Conservation (phyloP, 208 protist species). For the Porcisia deanei region DNA sequence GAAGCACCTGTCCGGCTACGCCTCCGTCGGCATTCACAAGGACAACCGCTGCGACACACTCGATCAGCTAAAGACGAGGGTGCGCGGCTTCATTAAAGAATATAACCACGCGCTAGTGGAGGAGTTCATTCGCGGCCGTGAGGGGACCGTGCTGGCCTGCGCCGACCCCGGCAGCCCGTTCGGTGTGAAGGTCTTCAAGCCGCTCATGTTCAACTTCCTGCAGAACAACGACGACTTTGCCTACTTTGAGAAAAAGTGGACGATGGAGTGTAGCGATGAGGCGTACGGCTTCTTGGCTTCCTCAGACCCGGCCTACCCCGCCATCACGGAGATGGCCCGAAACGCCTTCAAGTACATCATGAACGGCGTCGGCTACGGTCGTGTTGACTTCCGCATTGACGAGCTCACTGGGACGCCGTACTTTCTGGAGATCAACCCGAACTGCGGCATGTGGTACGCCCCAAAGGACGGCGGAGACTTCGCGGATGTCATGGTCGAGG, state of each 20-base stretch:
- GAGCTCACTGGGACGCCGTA: slow-evolving; percentile 60
- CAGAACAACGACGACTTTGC: slow-evolving; percentile 80
- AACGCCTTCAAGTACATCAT: slow-evolving; percentile 86
- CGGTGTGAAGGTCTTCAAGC: slow-evolving; percentile 84
- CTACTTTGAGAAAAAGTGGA: slow-evolving; percentile 92
- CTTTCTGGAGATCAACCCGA: slow-evolving; percentile 92
- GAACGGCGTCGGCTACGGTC: slow-evolving; percentile 86
- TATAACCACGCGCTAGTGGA: slow-evolving; percentile 88
- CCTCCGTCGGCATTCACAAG: slow-evolving; percentile 85
- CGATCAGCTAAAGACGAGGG: slow-evolving; percentile 73
- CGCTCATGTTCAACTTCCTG: slow-evolving; percentile 86
- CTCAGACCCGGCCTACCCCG: slow-evolving; percentile 72
- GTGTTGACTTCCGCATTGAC: slow-evolving; percentile 89
- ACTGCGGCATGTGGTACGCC: slow-evolving; percentile 91
- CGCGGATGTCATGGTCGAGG: slow-evolving; percentile 82
- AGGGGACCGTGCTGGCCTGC: slow-evolving; percentile 85
- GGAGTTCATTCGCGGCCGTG: slow-evolving; percentile 85
- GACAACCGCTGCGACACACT: slow-evolving; percentile 83
- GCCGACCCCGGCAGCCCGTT: slow-evolving; percentile 66
- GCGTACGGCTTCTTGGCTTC: slow-evolving; percentile 67
- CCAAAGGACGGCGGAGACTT: slow-evolving; percentile 85
- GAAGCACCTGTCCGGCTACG: slow-evolving; percentile 87
- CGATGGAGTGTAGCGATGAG: slow-evolving; percentile 64
- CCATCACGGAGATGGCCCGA: slow-evolving; percentile 75
- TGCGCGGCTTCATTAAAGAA: slow-evolving; percentile 68